Evolutionary conservation across 306 rosid genomes (phyloP).

Genomic region (Inga oerstediana): DNA sequence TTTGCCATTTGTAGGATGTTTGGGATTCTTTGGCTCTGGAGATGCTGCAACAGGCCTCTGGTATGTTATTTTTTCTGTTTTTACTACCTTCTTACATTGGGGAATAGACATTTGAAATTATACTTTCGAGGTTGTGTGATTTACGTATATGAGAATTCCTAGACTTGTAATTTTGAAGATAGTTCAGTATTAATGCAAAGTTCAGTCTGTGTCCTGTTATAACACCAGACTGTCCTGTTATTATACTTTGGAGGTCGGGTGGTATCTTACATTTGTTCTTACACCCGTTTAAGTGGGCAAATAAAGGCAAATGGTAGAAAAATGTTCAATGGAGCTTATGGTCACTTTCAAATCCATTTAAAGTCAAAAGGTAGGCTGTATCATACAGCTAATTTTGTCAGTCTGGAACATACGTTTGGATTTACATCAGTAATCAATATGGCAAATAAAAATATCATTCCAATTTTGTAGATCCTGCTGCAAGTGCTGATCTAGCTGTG

Average conservation of each 20-base stretch:
- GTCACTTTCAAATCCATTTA: conserved; percentile 14
- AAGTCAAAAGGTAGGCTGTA: neutral
- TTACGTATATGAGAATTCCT: conserved; percentile 15
- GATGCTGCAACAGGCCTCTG: conserved; percentile 82
- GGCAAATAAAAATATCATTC: conserved; percentile 25
- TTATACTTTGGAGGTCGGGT: neutral
- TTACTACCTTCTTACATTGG: neutral
- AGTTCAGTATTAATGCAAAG: neutral
- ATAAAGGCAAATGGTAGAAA: neutral
- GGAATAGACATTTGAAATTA: neutral
- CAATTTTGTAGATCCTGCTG: conserved; percentile 75
- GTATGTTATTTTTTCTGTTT: conserved; percentile 46
- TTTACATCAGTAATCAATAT: conserved; percentile 20
- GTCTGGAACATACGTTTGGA: conserved; percentile 8
- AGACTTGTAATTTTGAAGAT: conserved; percentile 9
- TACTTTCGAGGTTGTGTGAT: neutral
- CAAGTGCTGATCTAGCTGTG: conserved; percentile 97
- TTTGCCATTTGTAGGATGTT: conserved; percentile 58
- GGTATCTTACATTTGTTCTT: conserved; percentile 21
- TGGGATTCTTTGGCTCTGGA: conserved; percentile 93
- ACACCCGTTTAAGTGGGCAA: conserved; percentile 22
- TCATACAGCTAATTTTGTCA: neutral
- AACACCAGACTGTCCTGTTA: neutral
- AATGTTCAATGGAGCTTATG: conserved; percentile 17
- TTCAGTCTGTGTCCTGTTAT: conserved; percentile 10